phyloP scores from a whole-genome alignment of 2,329 filamentous ascomycete genomes.

The Ophiocordyceps camponoti-rufipedis region DNA sequence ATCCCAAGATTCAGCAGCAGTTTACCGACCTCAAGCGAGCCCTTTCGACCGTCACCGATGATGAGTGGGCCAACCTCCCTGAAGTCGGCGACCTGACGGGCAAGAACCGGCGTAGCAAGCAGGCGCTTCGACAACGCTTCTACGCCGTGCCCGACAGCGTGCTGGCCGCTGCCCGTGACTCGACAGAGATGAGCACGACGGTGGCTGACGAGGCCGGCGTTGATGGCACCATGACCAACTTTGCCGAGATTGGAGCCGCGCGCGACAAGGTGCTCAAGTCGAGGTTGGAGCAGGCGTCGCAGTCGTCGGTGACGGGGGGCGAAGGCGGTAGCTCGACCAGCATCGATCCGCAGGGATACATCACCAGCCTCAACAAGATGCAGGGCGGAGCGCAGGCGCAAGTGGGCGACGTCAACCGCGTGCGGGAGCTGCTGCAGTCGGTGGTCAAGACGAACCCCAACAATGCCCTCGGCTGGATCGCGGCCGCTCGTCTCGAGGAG shows the following conservation, averaged over 20 bases:
- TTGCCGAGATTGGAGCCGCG: conserved; percentile 90
- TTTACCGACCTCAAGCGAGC: conserved; percentile 92
- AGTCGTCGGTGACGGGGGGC: conserved; percentile 35
- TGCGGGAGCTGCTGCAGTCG: conserved; percentile 79
- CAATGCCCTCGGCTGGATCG: conserved; percentile 91
- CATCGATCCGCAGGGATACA: conserved; percentile 89
- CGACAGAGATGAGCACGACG: conserved; percentile 69
- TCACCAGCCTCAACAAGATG: conserved; percentile 75
- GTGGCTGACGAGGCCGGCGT: conserved; percentile 57
- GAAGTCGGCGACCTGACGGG: conserved; percentile 95
- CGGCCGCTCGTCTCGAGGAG: conserved; percentile 81
- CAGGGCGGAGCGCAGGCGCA: conserved; percentile 66
- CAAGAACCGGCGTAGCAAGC: conserved; percentile 72
- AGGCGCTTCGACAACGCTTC: conserved; percentile 68
- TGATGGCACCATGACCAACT: conserved; percentile 93
- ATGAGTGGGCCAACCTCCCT: conserved; percentile 90
- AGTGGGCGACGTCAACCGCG: conserved; percentile 89
- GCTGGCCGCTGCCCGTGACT: conserved; percentile 66
- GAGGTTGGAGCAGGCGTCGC: conserved; percentile 76
- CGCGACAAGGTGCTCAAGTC: conserved; percentile 91
- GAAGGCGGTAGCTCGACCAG: conserved; percentile 70
- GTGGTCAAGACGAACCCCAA: conserved; percentile 95
- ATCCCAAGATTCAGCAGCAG: conserved; percentile 95
- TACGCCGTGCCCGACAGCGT: conserved; percentile 97
- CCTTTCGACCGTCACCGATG: conserved; percentile 72